Base-by-base conservation (phyloP, 1,284 basidiomycete species). In the Tilletia horrida region DNA sequence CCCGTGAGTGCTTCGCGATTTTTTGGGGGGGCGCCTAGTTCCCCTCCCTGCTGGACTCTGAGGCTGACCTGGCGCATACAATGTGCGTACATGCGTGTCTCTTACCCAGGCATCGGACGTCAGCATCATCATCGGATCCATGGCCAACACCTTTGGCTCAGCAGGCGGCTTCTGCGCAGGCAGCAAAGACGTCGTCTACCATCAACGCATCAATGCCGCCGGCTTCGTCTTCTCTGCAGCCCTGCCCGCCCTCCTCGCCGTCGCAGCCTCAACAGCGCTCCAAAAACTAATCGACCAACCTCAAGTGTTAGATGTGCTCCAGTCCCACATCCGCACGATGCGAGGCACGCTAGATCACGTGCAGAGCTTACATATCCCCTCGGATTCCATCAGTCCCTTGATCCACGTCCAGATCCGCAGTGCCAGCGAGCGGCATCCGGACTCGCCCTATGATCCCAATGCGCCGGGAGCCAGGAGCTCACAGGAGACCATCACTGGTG, bases 151-250 rank as follows among this genome's bases (percentile, higher is more conserved):
- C 18, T 87, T 98, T 40, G 89, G 88, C 68, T 87, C 93, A 1
- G 87, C 87, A 1, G 96, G 96, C 63, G 96, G 95, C 6, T 98
- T 98, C 86, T 97, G 95, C 80, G 93, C 93, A 0, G 95, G 95
- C 40, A 90, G 91, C 2, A 83, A 85, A 21, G 87, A 89, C 61
- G 91, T 97, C 48, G 88, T 92, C 31, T 88, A 91, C 70, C 96
- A 98, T 81, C 81, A 96, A 88, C 93, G 94, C 61, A 97, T 97
- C 87, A 99, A 98, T 82, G 93, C 92, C 25, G 89, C 92, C 2
- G 89, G 93, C 0, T 95, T 93, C 77, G 93, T 99, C 68, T 99
- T 93, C 85, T 97, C 95, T 0, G 96, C 96, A 9, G 89, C 95
- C 1, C 88, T 96, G 83, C 96, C 96, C 0, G 88, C 93, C 1